These are phyloP conservation scores for Aureobasidium sp. DNA, from an alignment of 2,329 filamentous ascomycete species.

Conservation along the genomic window DNA sequence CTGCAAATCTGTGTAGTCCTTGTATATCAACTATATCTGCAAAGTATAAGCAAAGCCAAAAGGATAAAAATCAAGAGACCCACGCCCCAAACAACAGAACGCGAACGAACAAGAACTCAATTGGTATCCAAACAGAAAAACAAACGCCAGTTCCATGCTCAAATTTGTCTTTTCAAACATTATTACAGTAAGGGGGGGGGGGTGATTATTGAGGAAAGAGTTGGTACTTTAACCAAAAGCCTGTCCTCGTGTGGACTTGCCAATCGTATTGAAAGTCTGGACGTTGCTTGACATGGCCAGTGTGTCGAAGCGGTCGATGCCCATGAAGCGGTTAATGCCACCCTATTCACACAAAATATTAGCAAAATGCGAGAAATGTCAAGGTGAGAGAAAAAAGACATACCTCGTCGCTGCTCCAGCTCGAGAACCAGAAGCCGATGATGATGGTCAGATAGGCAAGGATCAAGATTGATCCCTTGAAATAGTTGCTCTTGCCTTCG, in stretches of 20 bases:
- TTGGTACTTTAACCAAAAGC: not conserved
- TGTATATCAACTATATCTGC: not conserved
- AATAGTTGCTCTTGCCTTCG: conserved; percentile 99
- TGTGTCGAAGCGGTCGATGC: conserved; percentile 41
- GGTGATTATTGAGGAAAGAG: not conserved
- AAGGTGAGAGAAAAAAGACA: conserved; percentile 17
- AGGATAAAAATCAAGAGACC: not conserved
- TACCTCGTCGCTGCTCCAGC: conserved; percentile 49
- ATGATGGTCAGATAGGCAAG: conserved; percentile 89
- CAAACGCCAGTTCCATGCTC: not conserved
- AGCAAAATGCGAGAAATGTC: not conserved
- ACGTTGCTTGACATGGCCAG: conserved; percentile 29
- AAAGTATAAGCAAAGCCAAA: not conserved
- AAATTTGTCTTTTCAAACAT: conserved; percentile 1
- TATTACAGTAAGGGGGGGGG: not conserved
- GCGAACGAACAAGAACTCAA: not conserved
- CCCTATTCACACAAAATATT: conserved; percentile 15
- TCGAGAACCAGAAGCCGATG: conserved; percentile 83
- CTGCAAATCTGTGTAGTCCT: not conserved
- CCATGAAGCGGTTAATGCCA: conserved; percentile 27
- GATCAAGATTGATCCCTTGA: conserved; percentile 94
- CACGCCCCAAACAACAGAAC: not conserved
- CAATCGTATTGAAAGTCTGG: conserved; percentile 38
- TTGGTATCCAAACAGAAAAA: not conserved
- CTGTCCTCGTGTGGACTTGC: conserved; percentile 18